Conservation (phyloP, 345 rosid genomes). For the Excoecaria agallocha region DNA sequence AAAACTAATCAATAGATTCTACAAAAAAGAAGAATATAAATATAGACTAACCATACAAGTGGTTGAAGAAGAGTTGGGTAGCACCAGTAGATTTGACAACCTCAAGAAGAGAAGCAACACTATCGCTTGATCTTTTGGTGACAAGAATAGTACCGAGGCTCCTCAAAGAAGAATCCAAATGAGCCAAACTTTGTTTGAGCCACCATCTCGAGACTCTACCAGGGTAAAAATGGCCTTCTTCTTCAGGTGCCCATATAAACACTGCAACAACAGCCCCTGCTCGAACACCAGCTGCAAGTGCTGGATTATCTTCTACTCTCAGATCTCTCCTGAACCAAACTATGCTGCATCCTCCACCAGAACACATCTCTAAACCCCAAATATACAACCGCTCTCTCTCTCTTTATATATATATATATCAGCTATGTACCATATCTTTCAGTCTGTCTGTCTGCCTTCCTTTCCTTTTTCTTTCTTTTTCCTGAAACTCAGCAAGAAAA, state of each 20-base stretch:
- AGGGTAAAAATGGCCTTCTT: conserved; percentile 81
- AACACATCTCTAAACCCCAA: conserved; percentile 41
- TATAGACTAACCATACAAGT: conserved; percentile 76
- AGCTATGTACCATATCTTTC: conserved; percentile 17
- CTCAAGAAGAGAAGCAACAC: conserved; percentile 77
- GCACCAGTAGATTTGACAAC: conserved; percentile 88
- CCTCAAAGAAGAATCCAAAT: conserved; percentile 83
- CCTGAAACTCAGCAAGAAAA: conserved; percentile 7
- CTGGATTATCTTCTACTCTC: conserved; percentile 94
- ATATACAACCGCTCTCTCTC: conserved; percentile 31
- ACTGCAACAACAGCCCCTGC: conserved; percentile 78
- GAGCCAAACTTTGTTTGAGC: conserved; percentile 91
- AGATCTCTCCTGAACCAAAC: conserved; percentile 99
- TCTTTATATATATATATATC: conserved; percentile 1
- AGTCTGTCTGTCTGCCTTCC: not conserved
- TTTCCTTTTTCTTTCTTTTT: not conserved
- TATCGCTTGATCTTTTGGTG: conserved; percentile 83
- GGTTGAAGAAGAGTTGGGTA: conserved; percentile 92
- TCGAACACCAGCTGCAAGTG: conserved; percentile 87
- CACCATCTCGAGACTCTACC: conserved; percentile 99
- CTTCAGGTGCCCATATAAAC: conserved; percentile 93
- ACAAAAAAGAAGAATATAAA: conserved; percentile 11
- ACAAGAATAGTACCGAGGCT: conserved; percentile 81
- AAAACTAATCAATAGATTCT: no score
- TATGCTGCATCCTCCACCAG: conserved; percentile 79